phyloP scores from a whole-genome alignment of 148 eudicot genomes.

The Rhododendron simsii region DNA sequence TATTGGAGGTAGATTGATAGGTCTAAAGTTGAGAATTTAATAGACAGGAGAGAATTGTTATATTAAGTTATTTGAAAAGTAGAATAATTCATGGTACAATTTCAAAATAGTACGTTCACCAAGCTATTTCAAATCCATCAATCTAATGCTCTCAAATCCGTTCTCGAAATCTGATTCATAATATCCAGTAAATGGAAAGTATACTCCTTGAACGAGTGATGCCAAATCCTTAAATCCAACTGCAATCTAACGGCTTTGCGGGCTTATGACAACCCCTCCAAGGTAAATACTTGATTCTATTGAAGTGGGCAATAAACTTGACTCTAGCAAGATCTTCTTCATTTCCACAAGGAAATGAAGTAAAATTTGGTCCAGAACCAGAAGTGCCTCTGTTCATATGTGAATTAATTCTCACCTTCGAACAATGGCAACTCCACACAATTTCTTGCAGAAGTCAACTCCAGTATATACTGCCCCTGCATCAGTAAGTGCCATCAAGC shows the following conservation, averaged over 20 bases:
- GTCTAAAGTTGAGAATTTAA: neutral
- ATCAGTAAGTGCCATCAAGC: conserved; percentile 4
- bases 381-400: neutral
- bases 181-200: neutral
- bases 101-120: neutral
- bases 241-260: neutral
- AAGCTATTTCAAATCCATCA: neutral
- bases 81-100: neutral
- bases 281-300: neutral
- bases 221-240: neutral
- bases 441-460: conserved; percentile 95
- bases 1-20: neutral
- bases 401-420: conserved; percentile 60
- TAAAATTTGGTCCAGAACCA: neutral
- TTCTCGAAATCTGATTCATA: neutral
- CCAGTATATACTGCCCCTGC: conserved; percentile 87
- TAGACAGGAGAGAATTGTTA: neutral
- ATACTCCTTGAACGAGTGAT: neutral
- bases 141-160: neutral
- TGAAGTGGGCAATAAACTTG: neutral
- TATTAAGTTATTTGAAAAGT: neutral
- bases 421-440: conserved; percentile 87
- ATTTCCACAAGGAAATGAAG: neutral
- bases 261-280: neutral
- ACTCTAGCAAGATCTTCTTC: neutral